phyloP scores from a whole-genome alignment of 2,329 filamentous ascomycete genomes.

The Xylariaceae sp. region DNA sequence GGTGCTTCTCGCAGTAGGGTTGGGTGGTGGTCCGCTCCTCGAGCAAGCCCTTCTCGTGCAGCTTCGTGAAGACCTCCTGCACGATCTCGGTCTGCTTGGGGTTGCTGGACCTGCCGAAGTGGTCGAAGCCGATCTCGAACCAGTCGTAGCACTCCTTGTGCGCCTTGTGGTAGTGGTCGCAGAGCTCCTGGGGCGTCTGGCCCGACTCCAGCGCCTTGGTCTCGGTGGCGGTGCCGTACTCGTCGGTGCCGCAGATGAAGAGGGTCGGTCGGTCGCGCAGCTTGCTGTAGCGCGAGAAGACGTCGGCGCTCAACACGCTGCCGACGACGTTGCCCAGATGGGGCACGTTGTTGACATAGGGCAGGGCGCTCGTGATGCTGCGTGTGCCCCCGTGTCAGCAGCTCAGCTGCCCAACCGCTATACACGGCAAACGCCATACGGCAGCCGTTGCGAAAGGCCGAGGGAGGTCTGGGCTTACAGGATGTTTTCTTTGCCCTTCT shows the following conservation, averaged over 20 bases:
- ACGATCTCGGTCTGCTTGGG: constrained; percentile 84
- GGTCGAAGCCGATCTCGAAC: constrained; percentile 92
- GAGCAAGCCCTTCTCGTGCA: constrained; percentile 83
- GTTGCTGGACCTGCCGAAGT: constrained; percentile 90
- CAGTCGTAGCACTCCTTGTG: constrained; percentile 91
- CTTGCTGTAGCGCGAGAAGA: constrained; percentile 76
- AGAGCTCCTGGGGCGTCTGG: constrained; percentile 73
- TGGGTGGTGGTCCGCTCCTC: constrained; percentile 83
- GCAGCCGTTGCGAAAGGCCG: no score
- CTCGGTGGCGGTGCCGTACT: constrained; percentile 94
- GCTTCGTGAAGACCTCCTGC: constrained; percentile 79
- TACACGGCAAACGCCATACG: no score
- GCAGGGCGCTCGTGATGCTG: constrained; percentile 75
- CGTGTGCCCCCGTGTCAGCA: no score
- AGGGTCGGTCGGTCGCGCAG: constrained; percentile 72
- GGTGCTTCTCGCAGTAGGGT: constrained; percentile 77
- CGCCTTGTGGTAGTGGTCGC: constrained; percentile 85
- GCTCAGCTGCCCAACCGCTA: no score
- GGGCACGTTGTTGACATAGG: constrained; percentile 61
- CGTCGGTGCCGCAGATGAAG: constrained; percentile 82
- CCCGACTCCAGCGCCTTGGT: constrained; percentile 90
- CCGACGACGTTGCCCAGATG: constrained; percentile 87
- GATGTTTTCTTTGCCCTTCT: constrained; percentile 73
- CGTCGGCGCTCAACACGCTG: constrained; percentile 73
- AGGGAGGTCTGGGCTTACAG: constrained; percentile 35